Base-by-base conservation (phyloP, 306 rosid species). In the Corylus heterophylla region DNA sequence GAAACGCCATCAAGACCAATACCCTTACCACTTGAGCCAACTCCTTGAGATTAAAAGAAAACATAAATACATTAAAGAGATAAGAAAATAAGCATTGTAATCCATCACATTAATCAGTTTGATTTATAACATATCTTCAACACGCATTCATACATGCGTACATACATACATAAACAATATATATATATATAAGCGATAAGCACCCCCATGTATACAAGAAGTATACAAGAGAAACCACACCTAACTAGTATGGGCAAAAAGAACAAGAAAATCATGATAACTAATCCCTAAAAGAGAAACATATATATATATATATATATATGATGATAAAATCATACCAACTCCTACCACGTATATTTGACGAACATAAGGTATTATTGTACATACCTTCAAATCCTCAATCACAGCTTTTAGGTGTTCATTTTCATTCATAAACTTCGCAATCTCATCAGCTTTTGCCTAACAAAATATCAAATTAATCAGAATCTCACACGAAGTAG, bases 391-490 rank as follows among this genome's bases (percentile, higher is more conserved):
- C 71, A 91, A 87, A 83, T 93, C 94, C 81, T 93, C 97, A 68
- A 90, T 83, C 79, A 86, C 84, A 80, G 79, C 54, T 88, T 92
- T 93, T 71, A 91, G 74, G 29, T 90, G 97, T 86, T 96, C 99
- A 82, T 91, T 96, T 84, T 96, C 99, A 82, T 93, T 93, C 98
- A 93, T 96, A 85, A 96, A 70, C 85, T 86, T 96, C 27, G 98
- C 97, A 75, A 96, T 96, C 78, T 96, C 99, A 55, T 93, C 98
- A 69, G 99, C 99, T 86, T 96, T 96, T 76, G 94, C 97, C 99
- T 96, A 75, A 35, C 50, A 73, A 81, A 78, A 73, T 58, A 37
- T 35, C 55, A 71, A 18, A 48, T 3, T 48, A 61, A 54, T 75
- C 44, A 9, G 49, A 22, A 52, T 51, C 47, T 54, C 48, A 48